Evolutionary conservation across 345 rosid genomes (phyloP), one percentile per base, ranked within the genome.

Genomic region (Sisymbrium irio): DNA sequence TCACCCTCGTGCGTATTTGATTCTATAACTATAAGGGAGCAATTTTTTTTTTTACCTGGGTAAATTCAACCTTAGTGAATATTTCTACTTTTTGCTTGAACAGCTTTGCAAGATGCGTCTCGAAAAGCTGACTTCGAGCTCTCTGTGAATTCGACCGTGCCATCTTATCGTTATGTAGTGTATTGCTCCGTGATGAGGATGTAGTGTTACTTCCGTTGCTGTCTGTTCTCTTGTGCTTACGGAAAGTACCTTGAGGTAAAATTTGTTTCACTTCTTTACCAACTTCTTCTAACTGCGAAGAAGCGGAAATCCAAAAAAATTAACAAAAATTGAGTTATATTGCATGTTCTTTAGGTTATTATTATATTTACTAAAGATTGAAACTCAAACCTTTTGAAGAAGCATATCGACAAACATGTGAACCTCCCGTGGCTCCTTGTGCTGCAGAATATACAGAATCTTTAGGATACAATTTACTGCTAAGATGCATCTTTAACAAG

Each of bases 371-470:
- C 17, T 22, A 67, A 46, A 42, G 55, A 36, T 28, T 45, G 45
- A 44, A 33, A 71, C 65, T 50, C 83, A 69, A 65, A 92, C 99
- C 99, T 96, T 96, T 76, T 86, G 94, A 71, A 89, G 86, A 81
- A 96, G 86, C 78, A 96, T 77, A 86, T 92, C 99, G 46, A 90
- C 96, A 76, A 82, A 92, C 99, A 96, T 92, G 60, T 96, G 99
- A 35, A 96, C 98, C 83, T 96, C 99, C 76, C 97, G 82, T 17
- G 99, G 99, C 83, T 96, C 99, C 88, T 90, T 96, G 82, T 96
- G 99, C 99, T 96, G 91, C 76, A 64, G 59, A 78, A 82, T 65
- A 67, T 75, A 39, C 62, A 65, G 54, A 75, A 61, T 57, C 41
- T 62, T 81, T 41, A 71, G 71, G 71, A 51, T 32, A 75, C 27